phyloP scores from a whole-genome alignment of 2,329 filamentous ascomycete species.

The Colletotrichum gloeosporioides region DNA sequence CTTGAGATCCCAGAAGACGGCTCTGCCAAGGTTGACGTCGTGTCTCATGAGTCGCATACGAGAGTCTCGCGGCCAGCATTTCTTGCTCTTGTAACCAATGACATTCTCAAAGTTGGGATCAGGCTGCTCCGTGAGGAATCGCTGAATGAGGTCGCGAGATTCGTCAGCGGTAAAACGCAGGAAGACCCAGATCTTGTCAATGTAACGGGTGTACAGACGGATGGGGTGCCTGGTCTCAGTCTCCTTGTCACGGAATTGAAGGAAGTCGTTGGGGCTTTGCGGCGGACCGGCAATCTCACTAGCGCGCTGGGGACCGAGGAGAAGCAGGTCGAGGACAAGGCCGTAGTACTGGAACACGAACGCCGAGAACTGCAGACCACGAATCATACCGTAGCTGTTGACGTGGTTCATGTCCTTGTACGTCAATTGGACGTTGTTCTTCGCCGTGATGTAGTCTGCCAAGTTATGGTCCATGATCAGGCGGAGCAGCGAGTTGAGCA shows the following conservation, averaged over 20 bases:
- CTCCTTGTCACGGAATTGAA: slow-evolving; percentile 93
- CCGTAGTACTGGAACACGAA: slow-evolving; percentile 99
- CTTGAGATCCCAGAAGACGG: slow-evolving; percentile 99
- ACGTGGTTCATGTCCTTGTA: slow-evolving; percentile 99
- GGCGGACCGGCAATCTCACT: slow-evolving; percentile 96
- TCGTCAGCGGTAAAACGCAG: slow-evolving; percentile 93
- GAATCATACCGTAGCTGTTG: slow-evolving; percentile 98
- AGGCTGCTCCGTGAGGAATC: slow-evolving; percentile 96
- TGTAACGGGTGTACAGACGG: slow-evolving; percentile 95
- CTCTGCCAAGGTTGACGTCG: slow-evolving; percentile 95
- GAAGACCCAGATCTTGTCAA: slow-evolving; percentile 99
- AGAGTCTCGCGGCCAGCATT: slow-evolving; percentile 98
- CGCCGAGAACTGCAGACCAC: slow-evolving; percentile 95
- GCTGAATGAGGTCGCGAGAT: slow-evolving; percentile 93
- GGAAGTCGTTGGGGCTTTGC: slow-evolving; percentile 93
- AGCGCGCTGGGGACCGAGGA: slow-evolving; percentile 93
- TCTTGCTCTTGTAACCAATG: slow-evolving; percentile 98
- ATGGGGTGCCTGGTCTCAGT: slow-evolving; percentile 95
- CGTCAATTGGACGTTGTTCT: slow-evolving; percentile 98
- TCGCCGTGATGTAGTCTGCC: slow-evolving; percentile 98
- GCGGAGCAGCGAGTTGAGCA: slow-evolving; percentile 90
- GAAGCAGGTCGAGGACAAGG: slow-evolving; percentile 88
- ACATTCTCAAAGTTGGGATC: slow-evolving; percentile 99
- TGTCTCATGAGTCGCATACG: slow-evolving; percentile 98
- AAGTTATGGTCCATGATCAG: slow-evolving; percentile 99